phyloP scores from a whole-genome alignment of 805 yeast genomes.

The Danielia oregonensis region DNA sequence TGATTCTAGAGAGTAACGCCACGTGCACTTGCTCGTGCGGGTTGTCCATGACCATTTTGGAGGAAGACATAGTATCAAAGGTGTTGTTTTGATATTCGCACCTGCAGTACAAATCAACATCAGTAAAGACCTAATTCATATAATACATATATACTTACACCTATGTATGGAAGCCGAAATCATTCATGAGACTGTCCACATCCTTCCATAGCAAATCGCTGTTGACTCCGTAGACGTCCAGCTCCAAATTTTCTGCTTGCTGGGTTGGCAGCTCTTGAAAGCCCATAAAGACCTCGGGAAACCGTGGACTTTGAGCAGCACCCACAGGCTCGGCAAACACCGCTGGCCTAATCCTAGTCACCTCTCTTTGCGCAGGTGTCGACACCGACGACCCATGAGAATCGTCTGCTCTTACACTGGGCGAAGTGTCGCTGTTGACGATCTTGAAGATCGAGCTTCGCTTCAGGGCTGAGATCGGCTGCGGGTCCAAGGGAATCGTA shows the following conservation, averaged over 20 bases:
- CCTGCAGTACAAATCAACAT: neutral
- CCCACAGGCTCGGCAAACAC: too few species aligned
- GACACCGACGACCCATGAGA: constrained; percentile 1
- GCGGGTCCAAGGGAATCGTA: constrained; percentile 81
- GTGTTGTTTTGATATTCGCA: neutral
- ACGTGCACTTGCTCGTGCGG: constrained; percentile 83
- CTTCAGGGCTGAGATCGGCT: constrained; percentile 54
- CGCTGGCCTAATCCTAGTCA: too few species aligned
- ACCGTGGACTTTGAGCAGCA: constrained; percentile 4
- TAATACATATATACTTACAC: constrained; percentile 1
- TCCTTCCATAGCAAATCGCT: constrained; percentile 69
- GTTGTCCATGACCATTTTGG: constrained; percentile 59
- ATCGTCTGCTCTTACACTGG: constrained; percentile 14
- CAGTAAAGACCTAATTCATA: neutral
- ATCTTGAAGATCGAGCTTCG: constrained; percentile 37
- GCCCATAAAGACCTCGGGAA: constrained; percentile 3
- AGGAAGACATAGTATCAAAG: neutral
- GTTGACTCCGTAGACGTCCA: constrained; percentile 44
- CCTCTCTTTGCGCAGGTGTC: neutral
- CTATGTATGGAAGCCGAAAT: constrained; percentile 78
- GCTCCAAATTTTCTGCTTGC: constrained; percentile 21
- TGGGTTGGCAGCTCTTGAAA: constrained; percentile 23
- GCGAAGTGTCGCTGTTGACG: constrained; percentile 33
- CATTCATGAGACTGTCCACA: constrained; percentile 86
- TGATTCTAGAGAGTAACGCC: constrained; percentile 71